Evolutionary conservation across 306 rosid species (phyloP).

Genomic region (Mucuna pruriens): DNA sequence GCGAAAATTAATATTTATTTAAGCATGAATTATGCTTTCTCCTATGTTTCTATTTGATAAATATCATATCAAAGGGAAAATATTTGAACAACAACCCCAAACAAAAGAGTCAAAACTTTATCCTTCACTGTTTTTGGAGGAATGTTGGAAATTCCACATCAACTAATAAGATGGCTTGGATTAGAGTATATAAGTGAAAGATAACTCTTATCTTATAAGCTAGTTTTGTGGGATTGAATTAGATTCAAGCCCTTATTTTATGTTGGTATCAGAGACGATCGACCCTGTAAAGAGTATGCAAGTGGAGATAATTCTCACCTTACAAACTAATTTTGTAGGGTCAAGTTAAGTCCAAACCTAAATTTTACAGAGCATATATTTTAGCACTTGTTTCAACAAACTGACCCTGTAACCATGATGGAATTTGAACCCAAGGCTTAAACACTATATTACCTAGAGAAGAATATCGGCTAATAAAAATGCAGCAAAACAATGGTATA

Average conservation of each 20-base stretch:
- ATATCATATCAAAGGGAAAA: slow-evolving; percentile 8
- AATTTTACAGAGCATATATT: too few relatives aligned
- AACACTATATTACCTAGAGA: slow-evolving; percentile 1
- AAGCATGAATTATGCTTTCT: slow-evolving; percentile 4
- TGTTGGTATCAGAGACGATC: too few relatives aligned
- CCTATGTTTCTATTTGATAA: slow-evolving; percentile 7
- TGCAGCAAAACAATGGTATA: slow-evolving; percentile 9
- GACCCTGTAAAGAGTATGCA: too few relatives aligned
- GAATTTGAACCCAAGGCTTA: slow-evolving; percentile 13
- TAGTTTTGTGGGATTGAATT: too few relatives aligned
- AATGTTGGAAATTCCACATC: too few relatives aligned
- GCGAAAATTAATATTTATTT: background rate
- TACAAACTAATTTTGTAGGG: too few relatives aligned
- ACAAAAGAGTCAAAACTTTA: background rate
- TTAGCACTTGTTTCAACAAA: slow-evolving; percentile 29
- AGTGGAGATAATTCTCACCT: too few relatives aligned
- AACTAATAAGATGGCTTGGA: too few relatives aligned
- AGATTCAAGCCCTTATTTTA: too few relatives aligned
- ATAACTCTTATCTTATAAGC: too few relatives aligned
- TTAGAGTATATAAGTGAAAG: too few relatives aligned
- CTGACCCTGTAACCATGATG: background rate
- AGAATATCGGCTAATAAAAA: background rate
- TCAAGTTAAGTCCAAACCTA: too few relatives aligned
- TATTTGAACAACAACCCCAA: background rate
- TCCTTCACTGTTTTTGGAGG: background rate